Evolutionary conservation across 2,329 filamentous ascomycete species (phyloP), one percentile per base, ranked within the genome.

Genomic region (Talaromyces amestolkiae): DNA sequence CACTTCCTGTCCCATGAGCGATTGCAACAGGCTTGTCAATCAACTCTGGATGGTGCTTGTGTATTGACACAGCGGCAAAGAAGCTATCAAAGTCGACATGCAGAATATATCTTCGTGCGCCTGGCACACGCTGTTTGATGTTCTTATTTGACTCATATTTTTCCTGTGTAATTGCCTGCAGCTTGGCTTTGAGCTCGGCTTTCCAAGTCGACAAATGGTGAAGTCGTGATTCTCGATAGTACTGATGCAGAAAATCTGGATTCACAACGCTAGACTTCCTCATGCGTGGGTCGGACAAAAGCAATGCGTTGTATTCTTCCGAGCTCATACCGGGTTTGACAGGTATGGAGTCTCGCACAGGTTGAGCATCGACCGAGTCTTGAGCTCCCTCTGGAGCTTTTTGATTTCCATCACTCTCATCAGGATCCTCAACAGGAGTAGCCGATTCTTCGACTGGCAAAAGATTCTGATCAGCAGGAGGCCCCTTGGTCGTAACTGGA

Each of bases 31-130:
- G 95, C 73, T 93, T 94, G 60, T 91, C 88, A 45, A 83, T 81
- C 67, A 87, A 89, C 22, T 96, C 87, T 0, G 94, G 93, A 31
- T 88, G 84, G 27, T 88, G 84, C 63, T 88, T 90, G 71, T 93
- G 92, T 19, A 90, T 78, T 0, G 95, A 97, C 0, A 99, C 92
- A 0, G 96, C 92, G 66, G 93, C 97, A 77, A 99, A 99, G 79
- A 99, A 99, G 77, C 93, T 95, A 78, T 99, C 96, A 76, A 99
- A 99, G 74, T 99, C 95, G 35, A 99, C 92, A 72, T 99, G 95
- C 73, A 99, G 86, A 62, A 99, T 85, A 72, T 98, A 99, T 60
- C 91, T 83, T 67, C 93, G 85, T 3, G 88, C 79, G 0, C 89
- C 91, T 13, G 85, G 81, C 31, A 83, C 83, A 49, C 83, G 82